Evolutionary conservation across 2,329 filamentous ascomycete species (phyloP).

Genomic region (Ophiosphaerella narmari): DNA sequence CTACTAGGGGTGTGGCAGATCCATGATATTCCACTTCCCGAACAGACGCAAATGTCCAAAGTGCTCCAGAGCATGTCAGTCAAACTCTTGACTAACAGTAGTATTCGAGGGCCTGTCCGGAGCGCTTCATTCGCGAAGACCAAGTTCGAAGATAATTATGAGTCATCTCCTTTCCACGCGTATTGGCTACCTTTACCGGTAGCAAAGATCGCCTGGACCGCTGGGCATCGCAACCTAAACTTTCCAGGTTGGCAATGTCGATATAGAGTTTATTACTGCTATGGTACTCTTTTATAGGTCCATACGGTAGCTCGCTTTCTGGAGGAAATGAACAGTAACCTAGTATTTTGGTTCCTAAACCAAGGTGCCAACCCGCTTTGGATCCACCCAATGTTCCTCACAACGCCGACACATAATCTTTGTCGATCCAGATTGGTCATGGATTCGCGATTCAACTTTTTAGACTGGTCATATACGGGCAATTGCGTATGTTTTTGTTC

Average conservation of each 20-base stretch:
- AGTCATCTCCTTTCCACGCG: background rate
- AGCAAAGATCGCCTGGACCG: background rate
- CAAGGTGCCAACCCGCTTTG: background rate
- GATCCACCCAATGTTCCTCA: background rate
- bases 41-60: background rate
- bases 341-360: background rate
- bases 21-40: background rate
- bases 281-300: background rate
- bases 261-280: too few species aligned
- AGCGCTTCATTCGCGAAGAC: too few species aligned
- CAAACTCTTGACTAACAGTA: too few species aligned
- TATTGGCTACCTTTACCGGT: background rate
- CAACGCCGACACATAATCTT: background rate
- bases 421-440: background rate
- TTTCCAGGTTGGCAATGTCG: background rate
- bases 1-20: too few species aligned
- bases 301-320: too few species aligned
- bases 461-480: background rate
- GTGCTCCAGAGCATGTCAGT: background rate
- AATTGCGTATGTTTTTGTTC: background rate
- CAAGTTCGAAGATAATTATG: too few species aligned
- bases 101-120: too few species aligned
- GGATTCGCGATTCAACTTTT: background rate
- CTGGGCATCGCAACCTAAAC: background rate
- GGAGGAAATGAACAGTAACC: too few species aligned